Percentiles rank a stretch among this genome's conserved stretches.
These are phyloP conservation scores for Sisymbrium irio DNA, from an alignment of 345 rosid genomes.

Conservation along the genomic window DNA sequence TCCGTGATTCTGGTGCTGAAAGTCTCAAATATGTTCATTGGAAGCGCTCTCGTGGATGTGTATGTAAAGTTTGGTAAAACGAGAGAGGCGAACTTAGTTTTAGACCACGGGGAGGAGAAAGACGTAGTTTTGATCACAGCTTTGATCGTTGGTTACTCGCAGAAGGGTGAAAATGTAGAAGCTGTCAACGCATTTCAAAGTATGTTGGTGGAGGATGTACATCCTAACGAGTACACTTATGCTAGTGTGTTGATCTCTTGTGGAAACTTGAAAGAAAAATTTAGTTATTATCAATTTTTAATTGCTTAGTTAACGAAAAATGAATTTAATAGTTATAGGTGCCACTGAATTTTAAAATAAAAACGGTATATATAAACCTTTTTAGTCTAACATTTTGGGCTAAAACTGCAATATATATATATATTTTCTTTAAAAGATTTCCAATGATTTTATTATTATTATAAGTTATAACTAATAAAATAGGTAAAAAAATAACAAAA, in stretches of 20 bases:
- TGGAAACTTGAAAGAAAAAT: constrained; percentile 44
- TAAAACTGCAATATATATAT: too few relatives aligned
- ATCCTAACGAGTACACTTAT: constrained; percentile 49
- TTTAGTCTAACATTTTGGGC: too few relatives aligned
- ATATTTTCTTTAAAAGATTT: too few relatives aligned
- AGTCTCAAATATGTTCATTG: constrained; percentile 46
- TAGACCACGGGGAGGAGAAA: constrained; percentile 42
- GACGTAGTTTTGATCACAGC: constrained; percentile 56
- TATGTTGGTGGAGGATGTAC: constrained; percentile 43
- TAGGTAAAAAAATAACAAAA: too few relatives aligned
- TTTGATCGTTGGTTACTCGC: constrained; percentile 51
- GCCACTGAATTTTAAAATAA: too few relatives aligned
- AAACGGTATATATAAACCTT: too few relatives aligned
- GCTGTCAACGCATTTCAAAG: constrained; percentile 40
- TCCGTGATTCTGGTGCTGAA: constrained; percentile 48
- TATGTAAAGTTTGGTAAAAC: constrained; percentile 52
- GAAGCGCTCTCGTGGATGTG: constrained; percentile 55
- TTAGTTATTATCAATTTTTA: too few relatives aligned
- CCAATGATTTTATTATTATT: too few relatives aligned
- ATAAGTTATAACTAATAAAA: too few relatives aligned
- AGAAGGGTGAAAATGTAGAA: constrained; percentile 40
- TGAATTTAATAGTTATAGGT: too few relatives aligned
- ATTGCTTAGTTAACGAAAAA: too few relatives aligned
- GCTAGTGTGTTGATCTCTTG: constrained; percentile 53
- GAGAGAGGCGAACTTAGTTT: constrained; percentile 46